Base-by-base conservation (phyloP, 108 stramenopile genomes). In the Nitzschia sp. region DNA sequence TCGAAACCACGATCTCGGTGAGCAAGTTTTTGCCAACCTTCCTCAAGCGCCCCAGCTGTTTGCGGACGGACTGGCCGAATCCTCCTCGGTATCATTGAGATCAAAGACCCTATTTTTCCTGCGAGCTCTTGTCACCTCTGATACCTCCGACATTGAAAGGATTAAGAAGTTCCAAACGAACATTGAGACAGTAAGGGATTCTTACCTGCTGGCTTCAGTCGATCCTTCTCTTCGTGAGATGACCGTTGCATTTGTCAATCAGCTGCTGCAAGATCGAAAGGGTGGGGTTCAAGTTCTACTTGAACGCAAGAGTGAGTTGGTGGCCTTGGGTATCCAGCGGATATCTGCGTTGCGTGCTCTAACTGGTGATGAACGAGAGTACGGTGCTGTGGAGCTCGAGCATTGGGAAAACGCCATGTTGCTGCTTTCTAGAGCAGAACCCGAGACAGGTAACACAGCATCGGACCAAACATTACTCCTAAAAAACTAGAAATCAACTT, bases 171-270 rank as follows among this genome's bases (percentile, higher is more conserved):
- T 88, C 57, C 40, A 60, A 58, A 24, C 58, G 39, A 57, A 69
- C 10, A 67, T 90, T 20, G 59, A 67, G 9, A 63, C 50, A 15
- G 70, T 86, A 17, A 69, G 70, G 42, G 75, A 76, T 37, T 60
- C 80, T 43, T 75, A 44, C 55, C 29, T 89, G 48, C 70, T 80
- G 50, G 67, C 67, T 3, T 62, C 55, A 20, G 53, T 41, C 37
- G 77, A 80, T 52, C 58, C 79, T n/a, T 83, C 88, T 50, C 65
- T 90, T n/a, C 77, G 92, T 52, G 88, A 93, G 74, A 85, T 84
- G 84, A 54, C 82, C 21, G 46, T 93, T n/a, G 44, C 70, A 7
- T 46, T 90, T 58, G 48, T 88, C 51, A 57, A 69, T 14, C 79
- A 78, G 53, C 58, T 91, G 14, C 44, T 90, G 41, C 11, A 65